These are phyloP conservation scores for Sphaerobolus stellatus DNA, from an alignment of 1,284 basidiomycete genomes.

Conservation along the genomic window DNA sequence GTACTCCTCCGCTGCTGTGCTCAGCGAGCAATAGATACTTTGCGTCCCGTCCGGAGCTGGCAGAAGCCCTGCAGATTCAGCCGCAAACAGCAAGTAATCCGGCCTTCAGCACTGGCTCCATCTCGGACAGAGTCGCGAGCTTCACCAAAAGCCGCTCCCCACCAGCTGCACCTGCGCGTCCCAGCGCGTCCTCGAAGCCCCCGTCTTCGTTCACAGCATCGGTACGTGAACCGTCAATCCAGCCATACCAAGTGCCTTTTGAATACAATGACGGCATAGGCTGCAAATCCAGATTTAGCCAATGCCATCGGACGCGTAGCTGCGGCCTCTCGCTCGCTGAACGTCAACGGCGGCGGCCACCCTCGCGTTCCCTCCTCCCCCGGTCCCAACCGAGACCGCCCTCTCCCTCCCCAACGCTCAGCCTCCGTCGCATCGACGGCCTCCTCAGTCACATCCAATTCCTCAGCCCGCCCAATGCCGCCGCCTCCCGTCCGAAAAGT, in stretches of 20 bases:
- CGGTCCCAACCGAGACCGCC: background rate
- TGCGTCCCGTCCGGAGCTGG: slow-evolving; percentile 67
- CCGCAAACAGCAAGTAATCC: slow-evolving; percentile 6
- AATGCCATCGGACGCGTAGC: slow-evolving; percentile 49
- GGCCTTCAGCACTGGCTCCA: slow-evolving; percentile 12
- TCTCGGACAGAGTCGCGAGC: slow-evolving; percentile 9
- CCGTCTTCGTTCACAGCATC: no score
- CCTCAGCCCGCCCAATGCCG: slow-evolving; percentile 22
- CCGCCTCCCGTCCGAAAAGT: slow-evolving; percentile 57
- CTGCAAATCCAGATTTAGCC: slow-evolving; percentile 36
- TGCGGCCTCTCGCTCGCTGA: slow-evolving; percentile 48
- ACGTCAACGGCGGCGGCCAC: slow-evolving; percentile 29
- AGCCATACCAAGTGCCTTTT: no score
- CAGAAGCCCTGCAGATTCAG: slow-evolving; percentile 18
- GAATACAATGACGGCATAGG: slow-evolving; percentile 27
- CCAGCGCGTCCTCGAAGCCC: no score
- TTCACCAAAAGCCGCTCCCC: no score
- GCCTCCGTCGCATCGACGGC: background rate
- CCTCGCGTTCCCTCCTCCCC: background rate
- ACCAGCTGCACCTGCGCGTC: no score
- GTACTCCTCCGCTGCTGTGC: background rate
- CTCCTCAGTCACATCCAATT: background rate
- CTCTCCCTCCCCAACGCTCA: slow-evolving; percentile 10
- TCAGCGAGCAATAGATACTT: slow-evolving; percentile 59
- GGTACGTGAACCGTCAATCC: no score